A percentile compares a stretch with the other conserved stretches of the same genome.
Conservation (phyloP, 73 alveolate species). For the Stentor coeruleus region DNA sequence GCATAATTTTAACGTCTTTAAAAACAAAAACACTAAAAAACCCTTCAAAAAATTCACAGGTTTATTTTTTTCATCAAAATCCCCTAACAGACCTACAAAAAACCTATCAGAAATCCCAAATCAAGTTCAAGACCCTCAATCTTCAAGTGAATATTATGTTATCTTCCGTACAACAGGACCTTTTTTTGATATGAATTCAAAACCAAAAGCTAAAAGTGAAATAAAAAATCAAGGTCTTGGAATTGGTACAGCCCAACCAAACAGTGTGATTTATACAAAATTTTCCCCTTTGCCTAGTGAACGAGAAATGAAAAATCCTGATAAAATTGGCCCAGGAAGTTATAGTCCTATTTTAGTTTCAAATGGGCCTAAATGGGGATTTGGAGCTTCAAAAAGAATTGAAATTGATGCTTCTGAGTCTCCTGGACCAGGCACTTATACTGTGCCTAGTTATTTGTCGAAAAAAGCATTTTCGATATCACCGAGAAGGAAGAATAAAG, state of each 20-base stretch:
- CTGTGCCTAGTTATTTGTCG: conserved; percentile 3
- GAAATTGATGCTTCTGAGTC: conserved; percentile 31
- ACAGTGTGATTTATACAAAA: neutral
- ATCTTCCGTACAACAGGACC: too few species aligned
- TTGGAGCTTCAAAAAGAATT: conserved; percentile 33
- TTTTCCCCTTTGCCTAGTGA: neutral
- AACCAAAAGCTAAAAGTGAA: neutral
- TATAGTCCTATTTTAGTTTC: conserved; percentile 17
- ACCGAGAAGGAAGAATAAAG: neutral
- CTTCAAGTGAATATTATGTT: too few species aligned
- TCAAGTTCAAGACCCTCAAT: too few species aligned
- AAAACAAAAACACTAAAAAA: too few species aligned
- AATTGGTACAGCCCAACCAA: neutral
- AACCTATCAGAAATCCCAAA: too few species aligned
- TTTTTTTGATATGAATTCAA: too few species aligned
- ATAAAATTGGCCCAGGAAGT: conserved; percentile 37
- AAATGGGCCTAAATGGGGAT: conserved; percentile 42
- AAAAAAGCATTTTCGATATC: neutral
- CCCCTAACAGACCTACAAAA: too few species aligned
- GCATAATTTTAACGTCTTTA: too few species aligned
- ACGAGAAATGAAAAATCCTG: neutral
- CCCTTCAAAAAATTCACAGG: too few species aligned
- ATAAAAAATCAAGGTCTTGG: neutral
- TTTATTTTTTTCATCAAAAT: too few species aligned
- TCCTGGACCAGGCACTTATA: conserved; percentile 50